Base-by-base conservation (phyloP, 164 flowering plant genomes). In the Houttuynia cordata region DNA sequence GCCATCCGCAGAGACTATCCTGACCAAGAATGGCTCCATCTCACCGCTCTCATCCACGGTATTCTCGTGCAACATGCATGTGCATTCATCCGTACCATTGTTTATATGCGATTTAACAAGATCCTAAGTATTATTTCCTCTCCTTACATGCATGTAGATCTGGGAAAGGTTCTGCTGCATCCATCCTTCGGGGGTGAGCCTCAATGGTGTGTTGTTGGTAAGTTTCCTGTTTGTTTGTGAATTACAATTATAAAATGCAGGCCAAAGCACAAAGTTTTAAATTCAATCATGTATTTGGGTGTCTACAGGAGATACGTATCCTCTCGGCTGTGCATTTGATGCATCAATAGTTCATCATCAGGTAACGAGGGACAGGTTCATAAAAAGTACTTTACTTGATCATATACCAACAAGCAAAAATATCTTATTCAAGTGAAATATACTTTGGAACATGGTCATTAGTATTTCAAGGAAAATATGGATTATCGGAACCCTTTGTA, bases 301-400 rank as follows among this genome's bases (percentile, higher is more conserved):
- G 23, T 8, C 19, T 51, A 23, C 65, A 80, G 91, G 91, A 18
- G 95, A 88, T 55, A 85, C 86, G 18, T 82, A 62, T 59, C 96
- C 96, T 18, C 73, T 88, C 34, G 96, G 96, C 0, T 87, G 96
- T 59, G 84, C 88, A n/a, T 87, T 81, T 47, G 82, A 85, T 37
- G 77, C 79, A 57, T 69, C 88, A 23, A 81, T 75, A 40, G 80
- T 87, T 57, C 89, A 87, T 67, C 71, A 76, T 74, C 78, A 86
- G 92, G 88, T 10, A 22, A 10, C 13, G n/a, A 8, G 34, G 10
- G n/a, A 14, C 7, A 54, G 21, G 34, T 0, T 24, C 12, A 1
- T 24, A 10, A 8, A 54, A 19, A n/a, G n/a, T 1, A 1, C 9
- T 54, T 54, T 54, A 6, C 5, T 24, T 3, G 6, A 2, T 23